phyloP scores from a whole-genome alignment of 768 basidiomycete genomes.

The Tulasnella calospora region DNA sequence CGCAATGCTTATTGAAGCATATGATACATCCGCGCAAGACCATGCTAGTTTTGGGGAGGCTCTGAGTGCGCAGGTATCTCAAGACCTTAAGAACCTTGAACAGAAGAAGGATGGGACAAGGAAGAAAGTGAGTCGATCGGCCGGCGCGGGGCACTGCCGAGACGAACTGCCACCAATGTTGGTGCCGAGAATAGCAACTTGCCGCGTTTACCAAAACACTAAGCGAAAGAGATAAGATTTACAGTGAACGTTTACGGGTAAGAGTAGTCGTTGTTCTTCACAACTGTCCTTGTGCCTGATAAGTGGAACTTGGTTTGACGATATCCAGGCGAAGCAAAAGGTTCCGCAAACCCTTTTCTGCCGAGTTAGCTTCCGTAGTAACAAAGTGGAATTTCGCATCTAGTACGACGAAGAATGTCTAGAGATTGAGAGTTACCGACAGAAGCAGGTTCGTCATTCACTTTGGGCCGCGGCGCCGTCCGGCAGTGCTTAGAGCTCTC shows the following conservation, averaged over 20 bases:
- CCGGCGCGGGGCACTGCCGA: neutral
- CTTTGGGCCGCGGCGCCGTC: neutral
- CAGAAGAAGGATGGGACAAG: constrained; percentile 59
- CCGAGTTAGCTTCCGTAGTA: neutral
- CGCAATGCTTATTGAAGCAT: constrained; percentile 57
- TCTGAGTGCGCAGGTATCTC: constrained; percentile 55
- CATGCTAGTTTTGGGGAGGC: constrained; percentile 63
- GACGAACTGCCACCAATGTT: neutral
- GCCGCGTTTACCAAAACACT: constrained; percentile 67
- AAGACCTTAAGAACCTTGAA: constrained; percentile 57
- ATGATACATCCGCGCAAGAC: constrained; percentile 58
- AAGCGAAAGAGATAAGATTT: constrained; percentile 62
- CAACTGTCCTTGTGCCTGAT: neutral
- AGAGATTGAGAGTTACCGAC: constrained; percentile 66
- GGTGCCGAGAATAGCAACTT: constrained; percentile 47
- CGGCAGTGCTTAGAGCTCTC: too few relatives aligned
- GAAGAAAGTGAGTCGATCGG: constrained; percentile 51
- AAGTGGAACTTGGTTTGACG: neutral
- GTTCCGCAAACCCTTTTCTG: constrained; percentile 35
- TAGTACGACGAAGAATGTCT: constrained; percentile 77
- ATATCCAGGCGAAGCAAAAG: constrained; percentile 57
- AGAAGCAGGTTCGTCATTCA: constrained; percentile 61
- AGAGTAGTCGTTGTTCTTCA: constrained; percentile 18
- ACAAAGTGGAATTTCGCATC: neutral
- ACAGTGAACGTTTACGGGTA: constrained; percentile 67